A percentile compares a stretch with the other conserved stretches of the same genome.
phyloP scores from a whole-genome alignment of 495 filamentous ascomycete species.

The Trypethelium eluteriae region DNA sequence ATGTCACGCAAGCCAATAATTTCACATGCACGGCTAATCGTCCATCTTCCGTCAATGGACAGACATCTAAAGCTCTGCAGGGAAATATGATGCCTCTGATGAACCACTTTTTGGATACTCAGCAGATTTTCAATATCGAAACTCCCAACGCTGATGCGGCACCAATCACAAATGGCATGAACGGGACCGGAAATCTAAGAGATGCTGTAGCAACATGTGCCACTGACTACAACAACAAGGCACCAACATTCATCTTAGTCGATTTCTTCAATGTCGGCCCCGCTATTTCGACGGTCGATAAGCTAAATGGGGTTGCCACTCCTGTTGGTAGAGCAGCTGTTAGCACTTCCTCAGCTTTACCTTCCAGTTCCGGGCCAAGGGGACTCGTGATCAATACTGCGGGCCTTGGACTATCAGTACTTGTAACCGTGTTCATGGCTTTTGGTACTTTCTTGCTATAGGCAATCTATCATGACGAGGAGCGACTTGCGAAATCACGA shows the following conservation, averaged over 20 bases:
- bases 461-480: neutral
- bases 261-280: conserved; percentile 37
- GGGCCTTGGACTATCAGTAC: neutral
- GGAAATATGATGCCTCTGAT: conserved; percentile 33
- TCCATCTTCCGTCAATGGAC: conserved; percentile 22
- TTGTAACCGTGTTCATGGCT: neutral
- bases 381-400: neutral
- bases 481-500: neutral
- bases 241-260: conserved; percentile 31
- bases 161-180: conserved; percentile 24
- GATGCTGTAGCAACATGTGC: conserved; percentile 23
- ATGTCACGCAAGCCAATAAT: conserved; percentile 25
- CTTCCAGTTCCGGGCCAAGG: neutral
- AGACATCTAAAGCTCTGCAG: conserved; percentile 22
- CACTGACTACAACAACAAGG: conserved; percentile 25
- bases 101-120: conserved; percentile 36
- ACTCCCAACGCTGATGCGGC: conserved; percentile 16
- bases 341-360: neutral
- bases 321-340: conserved; percentile 22
- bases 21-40: conserved; percentile 32
- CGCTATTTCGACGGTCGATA: conserved; percentile 31
- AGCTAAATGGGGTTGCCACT: conserved; percentile 29
- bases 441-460: conserved; percentile 5
- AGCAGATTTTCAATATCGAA: conserved; percentile 26
- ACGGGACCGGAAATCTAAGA: conserved; percentile 28